Evolutionary conservation across 2,329 filamentous ascomycete genomes (phyloP), one percentile per base, ranked within the genome.

Genomic region (Penicillium sp.): DNA sequence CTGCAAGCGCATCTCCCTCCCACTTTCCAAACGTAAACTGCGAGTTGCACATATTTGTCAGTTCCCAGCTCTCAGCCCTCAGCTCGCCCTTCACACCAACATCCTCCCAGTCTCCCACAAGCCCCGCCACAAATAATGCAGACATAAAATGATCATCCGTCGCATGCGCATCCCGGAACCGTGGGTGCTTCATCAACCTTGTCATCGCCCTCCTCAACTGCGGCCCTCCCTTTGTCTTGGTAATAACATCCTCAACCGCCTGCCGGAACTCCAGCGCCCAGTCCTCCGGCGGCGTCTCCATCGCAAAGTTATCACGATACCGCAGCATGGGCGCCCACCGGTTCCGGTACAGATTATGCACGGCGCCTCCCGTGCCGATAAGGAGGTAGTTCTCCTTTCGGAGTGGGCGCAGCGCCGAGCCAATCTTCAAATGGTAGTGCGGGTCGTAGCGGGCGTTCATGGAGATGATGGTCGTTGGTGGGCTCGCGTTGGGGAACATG

Each of bases 81-180:
- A 74, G 65, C 13, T 74, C 60, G 0, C 61, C 69, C 31, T 62
- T 56, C 0, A 60, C 69, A 0, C 75, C 78, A 58, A 78, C 73
- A 71, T 86, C 84, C 26, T 82, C 81, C 56, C 74, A 68, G 35
- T 81, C 81, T 1, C 86, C 82, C 31, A 78, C 79, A 3, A 83
- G 78, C 1, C 88, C 88, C 0, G 87, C 85, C 0, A 88, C 83
- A 74, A 90, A 91, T 68, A 87, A 78, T 3, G 85, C 81, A 0
- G 87, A 78, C 85, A 90, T 90, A 66, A 88, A 90, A 70, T 91
- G 88, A 71, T 91, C 89, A 69, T 91, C 88, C 0, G 88, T 90
- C 0, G 82, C 88, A 75, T 91, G 88, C 0, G 89, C 88, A 67
- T 90, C 88, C 17, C 88, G 76, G 69, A 84, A 91, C 51, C 81